These are phyloP conservation scores for Populus euphratica DNA, from an alignment of 345 rosid species.

Conservation along the genomic window DNA sequence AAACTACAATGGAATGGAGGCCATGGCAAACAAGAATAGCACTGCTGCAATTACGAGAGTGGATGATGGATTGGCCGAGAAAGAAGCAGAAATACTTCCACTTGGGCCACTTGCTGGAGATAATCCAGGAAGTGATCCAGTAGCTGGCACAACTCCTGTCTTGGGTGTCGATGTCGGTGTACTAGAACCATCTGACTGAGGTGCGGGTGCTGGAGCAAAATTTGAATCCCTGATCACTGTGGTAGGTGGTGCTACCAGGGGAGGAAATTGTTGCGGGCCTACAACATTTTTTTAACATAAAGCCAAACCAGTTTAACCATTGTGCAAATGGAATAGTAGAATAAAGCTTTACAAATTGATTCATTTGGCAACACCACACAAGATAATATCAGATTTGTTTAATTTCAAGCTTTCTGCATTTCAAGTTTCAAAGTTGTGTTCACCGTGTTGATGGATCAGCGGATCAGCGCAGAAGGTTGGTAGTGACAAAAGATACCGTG, in stretches of 20 bases:
- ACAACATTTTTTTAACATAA: constrained; percentile 34
- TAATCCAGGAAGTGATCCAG: constrained; percentile 56
- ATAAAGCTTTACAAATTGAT: not conserved
- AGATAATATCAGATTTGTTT: not conserved
- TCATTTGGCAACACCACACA: not conserved
- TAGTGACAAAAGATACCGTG: not conserved
- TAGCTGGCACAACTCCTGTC: constrained; percentile 46
- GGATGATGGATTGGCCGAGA: constrained; percentile 31
- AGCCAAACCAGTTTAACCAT: not conserved
- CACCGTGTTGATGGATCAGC: not conserved
- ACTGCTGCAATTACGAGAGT: constrained; percentile 17
- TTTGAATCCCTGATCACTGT: constrained; percentile 42
- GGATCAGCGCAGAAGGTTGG: not conserved
- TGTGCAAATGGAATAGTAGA: too few relatives aligned
- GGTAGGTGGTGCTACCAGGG: constrained; percentile 78
- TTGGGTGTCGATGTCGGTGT: constrained; percentile 37
- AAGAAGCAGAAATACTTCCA: constrained; percentile 51
- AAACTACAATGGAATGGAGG: constrained; percentile 31
- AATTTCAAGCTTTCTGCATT: not conserved
- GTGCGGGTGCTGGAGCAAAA: constrained; percentile 67
- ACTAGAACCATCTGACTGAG: constrained; percentile 35
- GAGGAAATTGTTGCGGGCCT: constrained; percentile 68
- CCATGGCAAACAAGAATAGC: constrained; percentile 25
- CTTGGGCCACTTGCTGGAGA: constrained; percentile 54
- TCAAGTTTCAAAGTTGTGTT: not conserved